phyloP scores from a whole-genome alignment of 768 basidiomycete species.

The Cystofilobasidium macerans region DNA sequence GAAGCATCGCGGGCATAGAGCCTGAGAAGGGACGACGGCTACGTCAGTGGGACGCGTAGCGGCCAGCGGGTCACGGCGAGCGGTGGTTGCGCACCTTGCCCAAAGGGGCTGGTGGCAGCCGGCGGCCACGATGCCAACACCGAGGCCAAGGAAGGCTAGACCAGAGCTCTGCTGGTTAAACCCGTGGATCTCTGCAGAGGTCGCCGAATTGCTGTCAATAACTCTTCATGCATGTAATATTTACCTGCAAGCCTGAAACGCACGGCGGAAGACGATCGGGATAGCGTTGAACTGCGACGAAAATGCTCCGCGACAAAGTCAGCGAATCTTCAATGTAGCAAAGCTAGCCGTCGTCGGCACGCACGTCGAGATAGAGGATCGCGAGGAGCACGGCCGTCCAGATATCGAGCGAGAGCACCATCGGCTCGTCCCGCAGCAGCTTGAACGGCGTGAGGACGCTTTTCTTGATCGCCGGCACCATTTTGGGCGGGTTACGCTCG shows the following conservation, averaged over 20 bases:
- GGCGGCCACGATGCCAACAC: conserved; percentile 26
- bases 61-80: too few relatives aligned
- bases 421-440: conserved; percentile 10
- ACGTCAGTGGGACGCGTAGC: conserved; percentile 27
- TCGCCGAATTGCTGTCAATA: too few relatives aligned
- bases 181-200: not conserved
- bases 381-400: conserved; percentile 24
- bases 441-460: conserved; percentile 60
- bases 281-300: conserved; percentile 20
- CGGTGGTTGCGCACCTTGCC: conserved; percentile 19
- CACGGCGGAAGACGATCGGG: conserved; percentile 2
- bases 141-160: conserved; percentile 26
- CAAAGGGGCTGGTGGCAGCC: conserved; percentile 5
- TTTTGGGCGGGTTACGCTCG: conserved; percentile 45
- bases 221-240: too few relatives aligned
- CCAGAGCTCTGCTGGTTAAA: conserved; percentile 20
- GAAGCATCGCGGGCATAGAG: conserved; percentile 37
- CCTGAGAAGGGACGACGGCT: too few relatives aligned
- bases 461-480: conserved; percentile 45
- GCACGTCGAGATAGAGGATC: conserved; percentile 17
- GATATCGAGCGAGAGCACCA: conserved; percentile 20
- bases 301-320: too few relatives aligned
- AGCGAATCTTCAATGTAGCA: not conserved
- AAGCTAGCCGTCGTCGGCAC: not conserved
- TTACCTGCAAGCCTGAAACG: too few relatives aligned